A percentile compares a stretch with the other conserved stretches of the same genome.
phyloP scores from a whole-genome alignment of 371 early-diverging fungal genomes.

The Circinella umbellata region DNA sequence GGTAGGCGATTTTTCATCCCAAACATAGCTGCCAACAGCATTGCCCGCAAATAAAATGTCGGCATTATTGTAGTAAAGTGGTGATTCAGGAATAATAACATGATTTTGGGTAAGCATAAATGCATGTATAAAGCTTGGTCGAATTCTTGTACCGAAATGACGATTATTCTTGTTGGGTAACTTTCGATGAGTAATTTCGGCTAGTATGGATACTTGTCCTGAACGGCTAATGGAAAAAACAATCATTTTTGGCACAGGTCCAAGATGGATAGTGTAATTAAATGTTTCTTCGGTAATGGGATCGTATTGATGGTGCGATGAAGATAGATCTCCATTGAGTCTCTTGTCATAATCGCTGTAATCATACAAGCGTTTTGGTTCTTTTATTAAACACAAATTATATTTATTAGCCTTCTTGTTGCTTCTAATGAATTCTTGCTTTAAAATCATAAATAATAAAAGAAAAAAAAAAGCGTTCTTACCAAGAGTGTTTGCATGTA shows the following conservation, averaged over 20 bases:
- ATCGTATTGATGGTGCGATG: constrained; percentile 65
- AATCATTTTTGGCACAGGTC: constrained; percentile 3
- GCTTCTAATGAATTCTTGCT: too few relatives aligned
- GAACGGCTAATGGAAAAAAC: constrained; percentile 18
- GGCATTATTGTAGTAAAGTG: constrained; percentile 44
- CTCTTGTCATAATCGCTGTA: constrained; percentile 53
- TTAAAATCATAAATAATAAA: too few relatives aligned
- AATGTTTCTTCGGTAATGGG: constrained; percentile 55
- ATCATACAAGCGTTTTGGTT: constrained; percentile 51
- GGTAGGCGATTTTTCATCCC: constrained; percentile 39
- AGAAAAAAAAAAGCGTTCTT: neutral
- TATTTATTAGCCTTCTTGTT: too few relatives aligned
- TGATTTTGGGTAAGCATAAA: constrained; percentile 55
- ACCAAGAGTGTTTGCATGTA: constrained; percentile 67
- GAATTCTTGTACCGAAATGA: constrained; percentile 12
- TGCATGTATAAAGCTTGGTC: constrained; percentile 40
- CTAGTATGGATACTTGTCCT: constrained; percentile 37
- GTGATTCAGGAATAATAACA: constrained; percentile 60
- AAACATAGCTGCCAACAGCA: constrained; percentile 42
- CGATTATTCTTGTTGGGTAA: neutral
- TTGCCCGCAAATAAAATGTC: constrained; percentile 50
- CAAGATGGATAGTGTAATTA: constrained; percentile 38
- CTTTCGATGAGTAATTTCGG: constrained; percentile 46
- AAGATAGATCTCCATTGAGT: constrained; percentile 52
- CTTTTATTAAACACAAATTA: constrained; percentile 16